Evolutionary conservation across 495 filamentous ascomycete species (phyloP).

Genomic region (Friedmanniomyces endolithicus): DNA sequence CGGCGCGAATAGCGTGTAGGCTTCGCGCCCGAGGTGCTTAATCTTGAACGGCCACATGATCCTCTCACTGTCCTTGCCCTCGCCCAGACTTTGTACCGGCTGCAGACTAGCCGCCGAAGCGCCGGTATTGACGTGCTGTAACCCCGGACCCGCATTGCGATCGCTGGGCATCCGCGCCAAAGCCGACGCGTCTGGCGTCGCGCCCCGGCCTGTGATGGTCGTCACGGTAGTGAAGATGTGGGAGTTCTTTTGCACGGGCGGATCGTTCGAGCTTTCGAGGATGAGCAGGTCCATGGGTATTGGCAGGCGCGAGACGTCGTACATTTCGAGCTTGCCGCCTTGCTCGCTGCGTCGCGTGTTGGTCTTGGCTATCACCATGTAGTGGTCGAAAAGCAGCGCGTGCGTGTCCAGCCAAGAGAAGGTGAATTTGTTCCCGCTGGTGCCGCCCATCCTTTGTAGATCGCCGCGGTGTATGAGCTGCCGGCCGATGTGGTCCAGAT

Average conservation of each 20-base stretch:
- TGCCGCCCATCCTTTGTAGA: slow-evolving; percentile 74
- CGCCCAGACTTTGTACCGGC: slow-evolving; percentile 34
- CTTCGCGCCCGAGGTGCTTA: slow-evolving; percentile 87
- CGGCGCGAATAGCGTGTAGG: slow-evolving; percentile 77
- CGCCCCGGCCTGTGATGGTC: slow-evolving; percentile 40
- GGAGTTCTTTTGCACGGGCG: slow-evolving; percentile 70
- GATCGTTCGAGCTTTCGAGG: slow-evolving; percentile 80
- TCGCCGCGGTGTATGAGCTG: slow-evolving; percentile 84
- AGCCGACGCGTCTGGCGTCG: slow-evolving; percentile 35
- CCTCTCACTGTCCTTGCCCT: slow-evolving; percentile 60
- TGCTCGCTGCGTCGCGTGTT: slow-evolving; percentile 52
- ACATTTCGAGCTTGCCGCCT: slow-evolving; percentile 65
- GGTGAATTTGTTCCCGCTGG: slow-evolving; percentile 32
- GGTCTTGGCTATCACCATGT: slow-evolving; percentile 81
- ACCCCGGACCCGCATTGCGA: slow-evolving; percentile 42
- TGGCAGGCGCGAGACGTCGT: slow-evolving; percentile 91
- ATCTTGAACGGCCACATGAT: slow-evolving; percentile 89
- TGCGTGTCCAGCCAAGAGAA: slow-evolving; percentile 88
- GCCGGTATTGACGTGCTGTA: slow-evolving; percentile 54
- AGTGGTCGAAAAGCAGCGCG: slow-evolving; percentile 90
- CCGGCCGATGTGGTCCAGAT: slow-evolving; percentile 81
- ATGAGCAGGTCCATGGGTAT: slow-evolving; percentile 96
- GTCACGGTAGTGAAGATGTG: slow-evolving; percentile 52
- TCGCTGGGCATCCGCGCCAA: slow-evolving; percentile 39
- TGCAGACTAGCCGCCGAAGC: slow-evolving; percentile 41